Percentiles rank a stretch among this genome's conserved stretches.
These are phyloP conservation scores for Candida taoyuanica DNA, from an alignment of 805 yeast genomes.

Conservation along the genomic window DNA sequence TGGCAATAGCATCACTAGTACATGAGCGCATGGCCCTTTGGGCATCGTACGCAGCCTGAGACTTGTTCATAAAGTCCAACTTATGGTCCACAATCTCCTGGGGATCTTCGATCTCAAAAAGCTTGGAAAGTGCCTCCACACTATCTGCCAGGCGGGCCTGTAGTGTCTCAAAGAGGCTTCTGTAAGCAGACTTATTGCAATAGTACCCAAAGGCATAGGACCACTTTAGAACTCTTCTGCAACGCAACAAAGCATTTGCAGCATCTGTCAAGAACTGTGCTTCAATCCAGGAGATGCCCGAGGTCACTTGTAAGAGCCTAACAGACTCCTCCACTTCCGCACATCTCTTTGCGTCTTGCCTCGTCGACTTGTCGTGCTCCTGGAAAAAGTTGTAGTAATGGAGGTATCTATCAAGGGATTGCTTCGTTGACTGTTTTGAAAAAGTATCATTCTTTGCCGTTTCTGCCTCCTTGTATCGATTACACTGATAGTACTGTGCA, in stretches of 20 bases:
- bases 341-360: constrained; percentile 62
- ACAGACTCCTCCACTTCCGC: constrained; percentile 60
- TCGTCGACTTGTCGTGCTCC: constrained; percentile 72
- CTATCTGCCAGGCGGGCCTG: constrained; percentile 60
- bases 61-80: constrained; percentile 33
- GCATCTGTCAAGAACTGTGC: constrained; percentile 79
- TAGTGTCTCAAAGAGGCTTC: constrained; percentile 63
- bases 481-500: constrained; percentile 61
- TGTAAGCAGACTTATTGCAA: constrained; percentile 47
- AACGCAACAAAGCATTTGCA: constrained; percentile 55
- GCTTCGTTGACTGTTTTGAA: constrained; percentile 35
- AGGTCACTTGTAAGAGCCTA: constrained; percentile 56
- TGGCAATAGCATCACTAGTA: constrained; percentile 6
- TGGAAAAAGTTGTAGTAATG: constrained; percentile 72
- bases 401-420: constrained; percentile 58
- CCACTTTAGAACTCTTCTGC: constrained; percentile 84
- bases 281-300: constrained; percentile 78
- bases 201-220: constrained; percentile 79
- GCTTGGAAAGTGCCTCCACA: constrained; percentile 63
- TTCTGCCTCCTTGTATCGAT: constrained; percentile 40
- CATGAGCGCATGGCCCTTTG: constrained; percentile 33
- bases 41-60: constrained; percentile 33
- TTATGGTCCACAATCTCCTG: constrained; percentile 31
- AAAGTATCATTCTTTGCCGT: constrained; percentile 29
- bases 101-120: constrained; percentile 44